Percentiles rank a stretch among this genome's conserved stretches.
Conservation (phyloP, 2,329 filamentous ascomycete genomes). For the Aspergillus vadensis region DNA sequence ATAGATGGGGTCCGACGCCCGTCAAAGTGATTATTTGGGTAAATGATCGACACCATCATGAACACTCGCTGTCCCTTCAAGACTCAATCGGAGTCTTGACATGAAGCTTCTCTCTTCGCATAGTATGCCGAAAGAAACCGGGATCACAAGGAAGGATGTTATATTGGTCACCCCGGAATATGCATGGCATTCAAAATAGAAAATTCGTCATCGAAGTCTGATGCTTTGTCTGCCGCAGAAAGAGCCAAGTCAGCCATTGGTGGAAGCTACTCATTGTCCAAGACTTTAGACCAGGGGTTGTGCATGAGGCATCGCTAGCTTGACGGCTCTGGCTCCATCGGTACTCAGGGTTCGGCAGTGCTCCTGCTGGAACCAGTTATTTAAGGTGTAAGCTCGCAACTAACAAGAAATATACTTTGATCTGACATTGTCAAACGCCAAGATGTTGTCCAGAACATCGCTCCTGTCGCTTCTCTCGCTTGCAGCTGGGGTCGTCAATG, state of each 20-base stretch:
- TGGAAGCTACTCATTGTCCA: slow-evolving; percentile 5
- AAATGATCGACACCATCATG: background rate
- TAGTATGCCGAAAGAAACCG: background rate
- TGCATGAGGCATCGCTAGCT: background rate
- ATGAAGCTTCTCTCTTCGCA: background rate
- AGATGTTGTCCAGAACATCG: slow-evolving; percentile 24
- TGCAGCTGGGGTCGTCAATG: slow-evolving; percentile 25
- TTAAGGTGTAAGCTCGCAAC: background rate
- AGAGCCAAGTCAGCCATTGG: slow-evolving; percentile 3
- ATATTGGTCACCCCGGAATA: too few relatives aligned
- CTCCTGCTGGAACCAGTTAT: background rate
- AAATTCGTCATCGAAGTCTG: background rate
- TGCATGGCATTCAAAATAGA: too few relatives aligned
- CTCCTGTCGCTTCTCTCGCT: slow-evolving; percentile 24
- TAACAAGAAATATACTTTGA: background rate
- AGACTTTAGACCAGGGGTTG: background rate
- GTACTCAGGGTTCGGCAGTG: background rate
- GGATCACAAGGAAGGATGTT: too few relatives aligned
- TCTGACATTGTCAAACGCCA: background rate
- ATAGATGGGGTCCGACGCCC: background rate
- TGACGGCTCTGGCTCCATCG: background rate
- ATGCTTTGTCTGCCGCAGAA: too few relatives aligned
- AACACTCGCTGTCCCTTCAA: background rate
- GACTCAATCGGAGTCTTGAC: background rate
- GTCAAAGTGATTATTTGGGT: background rate